Conservation (phyloP, 2,329 filamentous ascomycete genomes). For the Zelopaecilomyces penicillatus region DNA sequence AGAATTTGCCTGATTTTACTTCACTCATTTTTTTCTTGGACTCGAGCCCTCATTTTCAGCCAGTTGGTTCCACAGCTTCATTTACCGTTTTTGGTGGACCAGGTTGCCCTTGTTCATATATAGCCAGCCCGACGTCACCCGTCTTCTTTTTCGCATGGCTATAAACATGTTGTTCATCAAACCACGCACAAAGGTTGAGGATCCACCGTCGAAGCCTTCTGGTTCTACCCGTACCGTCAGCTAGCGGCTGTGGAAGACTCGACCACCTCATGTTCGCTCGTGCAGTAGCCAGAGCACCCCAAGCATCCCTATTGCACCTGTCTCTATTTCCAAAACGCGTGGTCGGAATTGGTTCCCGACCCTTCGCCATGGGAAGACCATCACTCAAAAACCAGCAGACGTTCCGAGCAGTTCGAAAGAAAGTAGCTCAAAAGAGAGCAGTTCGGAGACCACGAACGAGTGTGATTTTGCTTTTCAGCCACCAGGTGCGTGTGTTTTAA, state of each 20-base stretch:
- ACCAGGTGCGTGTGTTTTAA: not conserved
- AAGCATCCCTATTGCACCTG: slow-evolving; percentile 4
- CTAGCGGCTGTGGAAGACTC: slow-evolving; percentile 20
- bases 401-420: not conserved
- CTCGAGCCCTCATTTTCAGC: not conserved
- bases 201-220: slow-evolving; percentile 4
- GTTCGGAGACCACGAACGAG: not conserved
- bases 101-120: no score
- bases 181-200: slow-evolving; percentile 8
- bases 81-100: no score
- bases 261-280: slow-evolving; percentile 8
- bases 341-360: slow-evolving; percentile 13
- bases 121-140: not conserved
- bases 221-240: slow-evolving; percentile 12
- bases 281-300: slow-evolving; percentile 2
- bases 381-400: not conserved
- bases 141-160: slow-evolving; percentile 7
- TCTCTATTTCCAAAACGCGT: not conserved
- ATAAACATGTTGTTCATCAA: slow-evolving; percentile 16
- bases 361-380: slow-evolving; percentile 7
- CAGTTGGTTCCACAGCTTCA: not conserved
- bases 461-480: not conserved
- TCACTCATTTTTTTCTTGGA: not conserved
- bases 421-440: not conserved
- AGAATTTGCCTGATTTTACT: not conserved